Conservation (phyloP, 2,329 filamentous ascomycete species). For the Neofusicoccum cordaticola region DNA sequence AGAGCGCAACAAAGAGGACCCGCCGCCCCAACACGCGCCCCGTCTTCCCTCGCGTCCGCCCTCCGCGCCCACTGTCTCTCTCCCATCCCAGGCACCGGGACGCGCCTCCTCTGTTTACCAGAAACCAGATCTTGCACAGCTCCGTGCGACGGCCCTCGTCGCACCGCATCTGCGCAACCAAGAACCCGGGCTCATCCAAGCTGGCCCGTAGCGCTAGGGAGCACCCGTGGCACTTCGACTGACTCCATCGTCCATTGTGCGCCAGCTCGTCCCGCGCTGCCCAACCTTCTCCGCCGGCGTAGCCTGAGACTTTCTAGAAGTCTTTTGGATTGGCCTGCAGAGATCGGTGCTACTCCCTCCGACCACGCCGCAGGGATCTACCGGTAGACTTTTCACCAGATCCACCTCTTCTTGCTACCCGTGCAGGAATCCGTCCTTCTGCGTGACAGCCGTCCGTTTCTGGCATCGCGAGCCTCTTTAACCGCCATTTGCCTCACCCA, state of each 20-base stretch:
- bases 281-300: slow-evolving; percentile 28
- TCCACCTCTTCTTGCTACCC: slow-evolving; percentile 4
- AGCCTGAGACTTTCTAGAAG: slow-evolving; percentile 43
- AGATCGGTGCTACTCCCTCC: slow-evolving; percentile 36
- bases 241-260: slow-evolving; percentile 39
- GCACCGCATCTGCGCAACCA: slow-evolving; percentile 49
- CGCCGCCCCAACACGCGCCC: slow-evolving; percentile 4
- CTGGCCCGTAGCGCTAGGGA: slow-evolving; percentile 32
- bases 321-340: slow-evolving; percentile 36
- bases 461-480: slow-evolving; percentile 16
- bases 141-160: slow-evolving; percentile 38
- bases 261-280: slow-evolving; percentile 29
- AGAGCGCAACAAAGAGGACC: slow-evolving; percentile 15
- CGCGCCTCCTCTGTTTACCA: slow-evolving; percentile 12
- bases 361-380: slow-evolving; percentile 26
- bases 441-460: slow-evolving; percentile 17
- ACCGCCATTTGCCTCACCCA: slow-evolving; percentile 11
- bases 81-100: slow-evolving; percentile 10
- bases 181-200: slow-evolving; percentile 39
- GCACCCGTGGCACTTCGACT: slow-evolving; percentile 30
- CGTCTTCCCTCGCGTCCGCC: background rate
- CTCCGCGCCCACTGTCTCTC: slow-evolving; percentile 11
- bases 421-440: slow-evolving; percentile 17
- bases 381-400: background rate
- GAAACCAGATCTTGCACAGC: slow-evolving; percentile 29